Percentiles rank a stretch among this genome's conserved stretches.
Conservation (phyloP, 257 asterid genomes). For the Marsdenia floribunda region DNA sequence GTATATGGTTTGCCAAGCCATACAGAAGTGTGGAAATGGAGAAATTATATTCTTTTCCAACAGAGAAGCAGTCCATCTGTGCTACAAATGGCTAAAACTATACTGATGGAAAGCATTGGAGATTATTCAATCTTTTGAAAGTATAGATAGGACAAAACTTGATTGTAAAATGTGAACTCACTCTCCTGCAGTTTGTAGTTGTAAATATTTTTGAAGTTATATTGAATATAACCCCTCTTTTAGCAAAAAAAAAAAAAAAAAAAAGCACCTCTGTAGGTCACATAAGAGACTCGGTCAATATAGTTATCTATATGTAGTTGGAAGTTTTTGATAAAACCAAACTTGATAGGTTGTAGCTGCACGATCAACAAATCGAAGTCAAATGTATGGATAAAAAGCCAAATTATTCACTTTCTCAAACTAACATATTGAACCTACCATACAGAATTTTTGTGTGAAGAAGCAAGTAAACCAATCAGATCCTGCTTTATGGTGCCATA, state of each 20-base stretch:
- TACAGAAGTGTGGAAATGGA: too few species aligned
- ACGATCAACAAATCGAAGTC: constrained; percentile 19
- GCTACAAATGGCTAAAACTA: too few species aligned
- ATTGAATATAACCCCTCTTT: background rate
- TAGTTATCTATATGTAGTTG: constrained; percentile 56
- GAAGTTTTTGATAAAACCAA: constrained; percentile 52
- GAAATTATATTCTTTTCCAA: too few species aligned
- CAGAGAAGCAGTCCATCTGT: too few species aligned
- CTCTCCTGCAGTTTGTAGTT: too few species aligned
- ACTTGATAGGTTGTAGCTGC: constrained; percentile 56
- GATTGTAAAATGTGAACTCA: too few species aligned
- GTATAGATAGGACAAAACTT: too few species aligned
- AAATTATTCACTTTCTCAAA: constrained; percentile 1
- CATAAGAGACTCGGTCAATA: constrained; percentile 63
- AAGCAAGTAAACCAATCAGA: constrained; percentile 44
- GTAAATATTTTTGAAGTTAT: background rate
- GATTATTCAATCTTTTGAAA: too few species aligned
- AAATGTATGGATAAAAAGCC: constrained; percentile 10
- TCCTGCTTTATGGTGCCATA: constrained; percentile 65
- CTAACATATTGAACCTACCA: constrained; percentile 43
- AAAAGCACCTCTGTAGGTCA: constrained; percentile 88
- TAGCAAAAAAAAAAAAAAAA: constrained; percentile 15
- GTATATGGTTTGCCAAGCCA: too few species aligned
- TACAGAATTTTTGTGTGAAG: constrained; percentile 40
- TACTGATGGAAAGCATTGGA: too few species aligned